These are phyloP conservation scores for Trypanosoma theileri DNA, from an alignment of 208 protist genomes.

Conservation along the genomic window DNA sequence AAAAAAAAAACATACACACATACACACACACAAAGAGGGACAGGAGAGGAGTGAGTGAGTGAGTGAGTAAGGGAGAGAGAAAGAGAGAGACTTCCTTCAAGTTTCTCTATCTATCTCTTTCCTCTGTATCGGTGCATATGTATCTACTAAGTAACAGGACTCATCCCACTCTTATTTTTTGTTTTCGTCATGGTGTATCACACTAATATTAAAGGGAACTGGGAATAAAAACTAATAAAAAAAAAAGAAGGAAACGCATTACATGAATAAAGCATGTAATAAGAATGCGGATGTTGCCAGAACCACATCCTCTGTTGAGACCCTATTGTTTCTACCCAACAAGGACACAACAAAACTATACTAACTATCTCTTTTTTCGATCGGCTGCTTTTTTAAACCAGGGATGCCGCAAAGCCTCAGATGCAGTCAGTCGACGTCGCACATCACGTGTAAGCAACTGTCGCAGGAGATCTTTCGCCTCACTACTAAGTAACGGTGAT, in stretches of 20 bases:
- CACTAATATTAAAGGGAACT: not conserved
- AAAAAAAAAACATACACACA: conserved; percentile 4
- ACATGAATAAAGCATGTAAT: too few species aligned
- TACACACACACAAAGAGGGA: too few species aligned
- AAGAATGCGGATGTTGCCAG: too few species aligned
- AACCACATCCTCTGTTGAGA: not conserved
- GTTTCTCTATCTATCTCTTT: not conserved
- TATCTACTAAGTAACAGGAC: not conserved
- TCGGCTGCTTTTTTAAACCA: conserved; percentile 25
- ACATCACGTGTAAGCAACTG: conserved; percentile 20
- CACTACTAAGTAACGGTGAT: conserved; percentile 11
- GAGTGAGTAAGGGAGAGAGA: too few species aligned
- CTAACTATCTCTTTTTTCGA: not conserved
- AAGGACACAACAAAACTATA: too few species aligned
- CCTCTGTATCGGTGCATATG: not conserved
- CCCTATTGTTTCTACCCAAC: too few species aligned
- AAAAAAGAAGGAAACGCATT: not conserved
- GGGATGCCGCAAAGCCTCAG: conserved; percentile 23
- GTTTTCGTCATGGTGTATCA: not conserved
- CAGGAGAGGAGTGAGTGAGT: too few species aligned
- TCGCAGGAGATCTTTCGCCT: conserved; percentile 24
- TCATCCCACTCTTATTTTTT: not conserved
- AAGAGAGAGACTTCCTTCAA: not conserved
- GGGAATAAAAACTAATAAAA: not conserved
- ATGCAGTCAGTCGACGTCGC: conserved; percentile 8